A percentile compares a stretch with the other conserved stretches of the same genome.
These are phyloP conservation scores for Copromyces sp. DNA, from an alignment of 495 filamentous ascomycete genomes.

Conservation along the genomic window DNA sequence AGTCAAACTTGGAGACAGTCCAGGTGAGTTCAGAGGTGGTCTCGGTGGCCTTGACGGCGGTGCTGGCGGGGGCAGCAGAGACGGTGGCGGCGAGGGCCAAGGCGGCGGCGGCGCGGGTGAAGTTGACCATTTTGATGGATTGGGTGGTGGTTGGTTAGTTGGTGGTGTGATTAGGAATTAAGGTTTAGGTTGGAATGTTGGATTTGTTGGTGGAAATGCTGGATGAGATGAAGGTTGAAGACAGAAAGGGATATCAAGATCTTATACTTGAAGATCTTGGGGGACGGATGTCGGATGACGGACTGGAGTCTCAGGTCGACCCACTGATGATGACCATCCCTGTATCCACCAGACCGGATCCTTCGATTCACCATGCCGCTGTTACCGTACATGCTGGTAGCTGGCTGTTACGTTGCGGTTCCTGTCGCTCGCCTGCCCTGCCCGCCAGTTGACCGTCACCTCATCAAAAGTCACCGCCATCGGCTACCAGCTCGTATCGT, in stretches of 20 bases:
- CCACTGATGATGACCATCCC: neutral
- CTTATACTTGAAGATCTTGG: neutral
- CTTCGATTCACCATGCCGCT: neutral
- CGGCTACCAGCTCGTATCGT: neutral
- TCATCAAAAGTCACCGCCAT: neutral
- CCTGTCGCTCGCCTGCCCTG: neutral
- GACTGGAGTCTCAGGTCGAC: neutral
- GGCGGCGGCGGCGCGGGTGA: neutral
- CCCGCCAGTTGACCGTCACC: neutral
- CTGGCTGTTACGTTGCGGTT: neutral
- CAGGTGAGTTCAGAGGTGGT: neutral
- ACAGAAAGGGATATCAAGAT: neutral
- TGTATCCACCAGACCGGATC: neutral
- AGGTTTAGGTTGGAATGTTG: neutral
- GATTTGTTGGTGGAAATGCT: neutral
- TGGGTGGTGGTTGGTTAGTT: neutral
- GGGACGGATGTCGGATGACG: neutral
- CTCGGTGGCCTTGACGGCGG: neutral
- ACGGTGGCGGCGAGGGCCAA: neutral
- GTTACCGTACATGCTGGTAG: neutral
- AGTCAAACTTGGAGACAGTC: conserved; percentile 3
- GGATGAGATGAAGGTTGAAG: neutral
- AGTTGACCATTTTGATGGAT: neutral
- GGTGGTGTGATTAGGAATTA: neutral
- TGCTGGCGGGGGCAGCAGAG: neutral